Conservation (phyloP, 2,329 filamentous ascomycete species). For the Cadophora sp. region DNA sequence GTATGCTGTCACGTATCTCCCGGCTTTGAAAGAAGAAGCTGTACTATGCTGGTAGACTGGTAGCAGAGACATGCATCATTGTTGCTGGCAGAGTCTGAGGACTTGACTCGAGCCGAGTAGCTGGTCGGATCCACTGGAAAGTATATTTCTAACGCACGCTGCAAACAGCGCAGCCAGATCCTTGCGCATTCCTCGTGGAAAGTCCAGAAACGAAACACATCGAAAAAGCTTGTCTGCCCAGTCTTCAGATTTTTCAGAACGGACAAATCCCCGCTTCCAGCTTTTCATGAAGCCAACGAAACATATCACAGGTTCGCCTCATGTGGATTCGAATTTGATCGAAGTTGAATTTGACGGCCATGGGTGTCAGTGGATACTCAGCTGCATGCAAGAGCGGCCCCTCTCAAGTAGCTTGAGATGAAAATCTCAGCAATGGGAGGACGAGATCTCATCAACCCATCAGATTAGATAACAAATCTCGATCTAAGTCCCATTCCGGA, state of each 20-base stretch:
- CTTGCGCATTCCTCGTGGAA: neutral
- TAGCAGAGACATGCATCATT: too few relatives aligned
- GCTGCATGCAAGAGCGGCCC: too few relatives aligned
- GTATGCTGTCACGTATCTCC: too few relatives aligned
- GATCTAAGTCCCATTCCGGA: neutral
- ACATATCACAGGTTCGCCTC: neutral
- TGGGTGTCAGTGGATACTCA: too few relatives aligned
- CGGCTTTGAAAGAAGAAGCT: too few relatives aligned
- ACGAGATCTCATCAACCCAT: neutral
- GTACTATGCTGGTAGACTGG: too few relatives aligned
- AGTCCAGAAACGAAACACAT: neutral
- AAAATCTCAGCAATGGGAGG: neutral
- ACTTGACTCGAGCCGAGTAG: neutral
- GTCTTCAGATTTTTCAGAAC: neutral
- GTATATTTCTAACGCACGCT: neutral
- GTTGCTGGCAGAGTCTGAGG: too few relatives aligned
- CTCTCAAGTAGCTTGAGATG: neutral
- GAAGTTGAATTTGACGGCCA: too few relatives aligned
- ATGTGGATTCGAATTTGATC: too few relatives aligned
- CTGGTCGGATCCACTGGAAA: neutral
- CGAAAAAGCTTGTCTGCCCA: neutral
- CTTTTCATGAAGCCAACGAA: neutral
- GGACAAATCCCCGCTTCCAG: neutral
- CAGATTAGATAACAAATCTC: constrained; percentile 9
- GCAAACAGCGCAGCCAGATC: neutral